phyloP scores from a whole-genome alignment of 768 basidiomycete genomes.

The Suillus occidentalis region DNA sequence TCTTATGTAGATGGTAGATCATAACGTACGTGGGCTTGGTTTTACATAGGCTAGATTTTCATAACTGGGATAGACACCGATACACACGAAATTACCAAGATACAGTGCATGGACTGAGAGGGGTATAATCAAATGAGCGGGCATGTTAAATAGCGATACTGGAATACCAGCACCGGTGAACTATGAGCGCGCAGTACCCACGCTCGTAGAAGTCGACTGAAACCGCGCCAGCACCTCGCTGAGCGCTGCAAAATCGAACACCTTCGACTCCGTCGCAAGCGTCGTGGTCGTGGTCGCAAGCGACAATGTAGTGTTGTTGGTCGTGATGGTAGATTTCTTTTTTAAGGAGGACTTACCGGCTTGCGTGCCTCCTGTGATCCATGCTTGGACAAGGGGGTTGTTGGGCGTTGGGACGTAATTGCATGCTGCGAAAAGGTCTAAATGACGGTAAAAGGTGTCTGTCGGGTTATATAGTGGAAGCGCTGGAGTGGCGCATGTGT shows the following conservation, averaged over 20 bases:
- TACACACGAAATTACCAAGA: background rate
- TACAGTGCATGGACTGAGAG: no score
- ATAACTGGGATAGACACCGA: background rate
- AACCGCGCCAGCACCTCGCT: slow-evolving; percentile 29
- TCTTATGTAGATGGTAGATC: background rate
- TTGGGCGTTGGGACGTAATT: slow-evolving; percentile 37
- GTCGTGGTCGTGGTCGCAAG: slow-evolving; percentile 15
- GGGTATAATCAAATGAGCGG: background rate
- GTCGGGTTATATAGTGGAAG: slow-evolving; percentile 58
- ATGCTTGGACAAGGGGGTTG: slow-evolving; percentile 42
- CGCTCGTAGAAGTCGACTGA: slow-evolving; percentile 13
- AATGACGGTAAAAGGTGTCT: slow-evolving; percentile 42
- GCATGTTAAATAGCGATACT: background rate
- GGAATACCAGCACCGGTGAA: background rate
- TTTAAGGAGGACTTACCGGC: slow-evolving; percentile 16
- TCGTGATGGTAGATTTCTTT: slow-evolving; percentile 8
- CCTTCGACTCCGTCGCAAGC: slow-evolving; percentile 10
- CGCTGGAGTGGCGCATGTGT: slow-evolving; percentile 28
- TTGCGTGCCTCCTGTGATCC: slow-evolving; percentile 31
- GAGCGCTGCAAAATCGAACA: slow-evolving; percentile 26
- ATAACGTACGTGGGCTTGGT: background rate
- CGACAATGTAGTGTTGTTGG: slow-evolving; percentile 11
- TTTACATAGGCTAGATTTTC: background rate
- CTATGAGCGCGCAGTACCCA: background rate
- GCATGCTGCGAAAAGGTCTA: slow-evolving; percentile 48